phyloP scores from a whole-genome alignment of 305 asterid species.

The Fraxinus albicans region DNA sequence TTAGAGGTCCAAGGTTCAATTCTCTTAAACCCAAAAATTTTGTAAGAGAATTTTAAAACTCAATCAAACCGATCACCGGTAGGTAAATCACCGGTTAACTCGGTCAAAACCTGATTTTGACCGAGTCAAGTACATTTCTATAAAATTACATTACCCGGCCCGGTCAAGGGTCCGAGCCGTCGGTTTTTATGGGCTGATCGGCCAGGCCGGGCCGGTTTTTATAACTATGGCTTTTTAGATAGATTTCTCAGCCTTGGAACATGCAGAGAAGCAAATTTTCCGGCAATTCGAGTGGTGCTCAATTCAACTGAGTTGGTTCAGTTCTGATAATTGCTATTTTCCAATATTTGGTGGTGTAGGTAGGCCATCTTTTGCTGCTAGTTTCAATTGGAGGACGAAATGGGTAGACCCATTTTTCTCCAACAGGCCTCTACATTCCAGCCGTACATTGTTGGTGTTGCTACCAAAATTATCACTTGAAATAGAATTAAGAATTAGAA shows the following conservation, averaged over 20 bases:
- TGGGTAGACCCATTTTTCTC: constrained; percentile 16
- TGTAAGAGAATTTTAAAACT: too few relatives aligned
- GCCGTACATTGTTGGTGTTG: neutral
- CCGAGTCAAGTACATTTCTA: too few relatives aligned
- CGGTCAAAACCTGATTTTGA: too few relatives aligned
- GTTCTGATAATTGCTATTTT: neutral
- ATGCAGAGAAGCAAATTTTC: constrained; percentile 32
- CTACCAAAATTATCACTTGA: neutral
- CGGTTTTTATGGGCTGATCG: too few relatives aligned
- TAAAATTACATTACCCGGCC: too few relatives aligned
- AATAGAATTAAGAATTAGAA: neutral
- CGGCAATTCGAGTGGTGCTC: constrained; percentile 30
- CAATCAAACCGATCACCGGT: too few relatives aligned
- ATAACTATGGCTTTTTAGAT: neutral
- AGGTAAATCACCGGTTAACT: too few relatives aligned
- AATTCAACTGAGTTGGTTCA: constrained; percentile 17
- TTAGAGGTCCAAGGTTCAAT: too few relatives aligned
- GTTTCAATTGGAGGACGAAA: constrained; percentile 31
- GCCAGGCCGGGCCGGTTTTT: too few relatives aligned
- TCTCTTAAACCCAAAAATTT: too few relatives aligned
- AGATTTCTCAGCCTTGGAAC: constrained; percentile 50
- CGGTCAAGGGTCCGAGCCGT: too few relatives aligned
- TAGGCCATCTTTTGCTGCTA: neutral
- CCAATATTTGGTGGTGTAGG: constrained; percentile 1
- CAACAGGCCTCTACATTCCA: neutral